phyloP scores from a whole-genome alignment of 176 grass and related monocot species.

The Carex kokanica region DNA sequence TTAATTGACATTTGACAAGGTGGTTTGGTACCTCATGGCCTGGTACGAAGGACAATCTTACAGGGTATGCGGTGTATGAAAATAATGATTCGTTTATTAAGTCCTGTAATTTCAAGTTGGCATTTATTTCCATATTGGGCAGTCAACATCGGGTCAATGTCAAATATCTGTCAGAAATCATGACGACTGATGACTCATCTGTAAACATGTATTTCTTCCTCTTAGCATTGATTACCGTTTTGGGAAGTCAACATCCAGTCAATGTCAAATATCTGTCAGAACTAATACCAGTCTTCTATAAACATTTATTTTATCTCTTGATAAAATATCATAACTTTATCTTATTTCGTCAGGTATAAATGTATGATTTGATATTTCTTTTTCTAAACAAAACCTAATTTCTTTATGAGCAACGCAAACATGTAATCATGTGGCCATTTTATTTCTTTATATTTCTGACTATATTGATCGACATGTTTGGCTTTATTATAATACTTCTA shows the following conservation, averaged over 20 bases:
- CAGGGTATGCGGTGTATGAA: no score
- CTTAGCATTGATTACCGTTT: not conserved
- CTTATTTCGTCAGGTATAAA: no score
- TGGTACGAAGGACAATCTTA: no score
- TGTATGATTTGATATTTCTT: not conserved
- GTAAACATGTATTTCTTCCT: not conserved
- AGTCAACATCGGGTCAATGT: slow-evolving; percentile 10
- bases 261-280: slow-evolving; percentile 2
- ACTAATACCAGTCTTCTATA: not conserved
- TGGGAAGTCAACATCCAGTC: not conserved
- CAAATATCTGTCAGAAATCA: slow-evolving; percentile 4
- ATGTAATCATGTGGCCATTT: not conserved
- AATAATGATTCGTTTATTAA: not conserved
- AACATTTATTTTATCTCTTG: not conserved
- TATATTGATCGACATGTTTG: not conserved
- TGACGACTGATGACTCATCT: not conserved
- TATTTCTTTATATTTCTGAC: not conserved
- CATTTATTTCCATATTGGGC: not conserved
- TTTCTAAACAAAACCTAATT: not conserved
- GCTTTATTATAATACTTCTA: not conserved
- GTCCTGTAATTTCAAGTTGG: not conserved
- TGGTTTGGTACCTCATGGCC: not conserved
- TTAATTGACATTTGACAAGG: not conserved
- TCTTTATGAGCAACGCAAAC: not conserved
- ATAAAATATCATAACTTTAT: not conserved